These are phyloP conservation scores for Vigna mungo DNA, from an alignment of 306 rosid genomes.

Conservation along the genomic window DNA sequence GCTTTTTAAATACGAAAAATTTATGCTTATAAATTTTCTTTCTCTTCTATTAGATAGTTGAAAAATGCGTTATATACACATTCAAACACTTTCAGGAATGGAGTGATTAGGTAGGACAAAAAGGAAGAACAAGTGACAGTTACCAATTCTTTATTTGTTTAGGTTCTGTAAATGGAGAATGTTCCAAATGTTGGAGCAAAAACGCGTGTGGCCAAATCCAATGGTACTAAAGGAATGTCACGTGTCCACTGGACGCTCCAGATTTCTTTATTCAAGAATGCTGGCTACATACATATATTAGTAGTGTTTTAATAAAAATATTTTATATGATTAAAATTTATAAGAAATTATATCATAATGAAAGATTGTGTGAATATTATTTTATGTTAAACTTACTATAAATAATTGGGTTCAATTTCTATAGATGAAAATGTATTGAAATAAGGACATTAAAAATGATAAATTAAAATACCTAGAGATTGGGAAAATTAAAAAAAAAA, in stretches of 20 bases:
- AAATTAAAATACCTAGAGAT: no score
- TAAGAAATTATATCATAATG: no score
- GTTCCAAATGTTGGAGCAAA: neutral
- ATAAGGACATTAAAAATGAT: no score
- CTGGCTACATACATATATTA: neutral
- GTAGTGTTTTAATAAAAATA: no score
- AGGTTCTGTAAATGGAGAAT: neutral
- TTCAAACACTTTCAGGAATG: neutral
- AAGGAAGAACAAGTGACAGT: neutral
- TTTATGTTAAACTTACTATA: no score
- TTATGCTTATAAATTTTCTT: neutral
- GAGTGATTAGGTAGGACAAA: neutral
- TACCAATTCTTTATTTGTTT: neutral
- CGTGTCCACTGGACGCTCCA: neutral
- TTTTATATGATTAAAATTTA: no score
- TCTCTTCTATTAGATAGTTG: neutral
- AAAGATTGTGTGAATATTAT: no score
- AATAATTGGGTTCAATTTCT: no score
- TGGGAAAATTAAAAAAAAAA: no score
- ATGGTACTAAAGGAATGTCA: neutral
- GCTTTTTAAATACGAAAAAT: neutral
- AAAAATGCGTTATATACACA: neutral
- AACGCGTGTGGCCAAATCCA: neutral
- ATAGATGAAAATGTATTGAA: no score
- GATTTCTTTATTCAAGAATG: neutral